phyloP scores from a whole-genome alignment of 805 yeast genomes.

The Danielozyma ontarioensis region DNA sequence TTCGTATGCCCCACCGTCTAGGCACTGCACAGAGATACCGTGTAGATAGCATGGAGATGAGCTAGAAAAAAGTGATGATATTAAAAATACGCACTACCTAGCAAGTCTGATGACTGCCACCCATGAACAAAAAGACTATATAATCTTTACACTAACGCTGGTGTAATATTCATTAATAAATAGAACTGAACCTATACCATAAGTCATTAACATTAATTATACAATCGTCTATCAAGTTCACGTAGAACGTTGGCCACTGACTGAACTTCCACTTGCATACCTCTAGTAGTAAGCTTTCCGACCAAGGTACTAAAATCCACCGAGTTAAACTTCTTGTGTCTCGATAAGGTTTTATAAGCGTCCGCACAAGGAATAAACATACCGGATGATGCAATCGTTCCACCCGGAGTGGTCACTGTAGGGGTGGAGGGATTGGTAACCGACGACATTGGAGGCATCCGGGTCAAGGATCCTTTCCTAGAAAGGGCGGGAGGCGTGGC shows the following conservation, averaged over 20 bases:
- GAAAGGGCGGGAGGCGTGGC: constrained; percentile 2
- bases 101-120: too few relatives aligned
- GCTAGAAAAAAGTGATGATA: too few relatives aligned
- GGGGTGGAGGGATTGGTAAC: constrained; percentile 14
- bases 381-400: constrained; percentile 18
- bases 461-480: constrained; percentile 8
- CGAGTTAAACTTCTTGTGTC: constrained; percentile 71
- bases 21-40: too few relatives aligned
- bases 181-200: too few relatives aligned
- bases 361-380: constrained; percentile 84
- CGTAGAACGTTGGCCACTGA: constrained; percentile 81
- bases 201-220: constrained; percentile 30
- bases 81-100: too few relatives aligned
- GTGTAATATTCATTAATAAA: not conserved
- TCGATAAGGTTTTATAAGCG: constrained; percentile 79
- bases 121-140: too few relatives aligned
- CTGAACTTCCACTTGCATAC: constrained; percentile 89
- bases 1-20: too few relatives aligned
- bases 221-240: constrained; percentile 68
- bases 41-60: too few relatives aligned
- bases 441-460: constrained; percentile 12
- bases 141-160: too few relatives aligned
- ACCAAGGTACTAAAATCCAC: constrained; percentile 73
- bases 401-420: constrained; percentile 11
- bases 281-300: constrained; percentile 70